Evolutionary conservation across 1,139 yeast genomes (phyloP).

Genomic region (Candida pseudocylindracea): DNA sequence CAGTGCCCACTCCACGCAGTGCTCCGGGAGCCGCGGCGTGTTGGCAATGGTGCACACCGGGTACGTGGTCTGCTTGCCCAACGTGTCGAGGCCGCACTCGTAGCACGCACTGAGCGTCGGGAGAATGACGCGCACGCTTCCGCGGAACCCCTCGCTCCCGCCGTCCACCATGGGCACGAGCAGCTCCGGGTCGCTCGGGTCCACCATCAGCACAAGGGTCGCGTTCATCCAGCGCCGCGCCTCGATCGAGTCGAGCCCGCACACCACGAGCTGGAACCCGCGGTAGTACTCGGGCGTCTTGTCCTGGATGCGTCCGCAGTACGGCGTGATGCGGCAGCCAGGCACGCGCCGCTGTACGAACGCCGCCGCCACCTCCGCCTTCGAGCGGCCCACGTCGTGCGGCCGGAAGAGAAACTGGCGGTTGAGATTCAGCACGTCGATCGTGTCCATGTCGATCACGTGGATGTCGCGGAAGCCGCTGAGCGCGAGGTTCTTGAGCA

Average conservation of each 20-base stretch:
- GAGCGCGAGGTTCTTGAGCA: conserved; percentile 61
- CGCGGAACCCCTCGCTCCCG: conserved; percentile 89
- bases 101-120: conserved; percentile 81
- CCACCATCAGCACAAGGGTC: conserved; percentile 41
- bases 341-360: conserved; percentile 26
- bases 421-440: conserved; percentile 74
- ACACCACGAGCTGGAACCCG: conserved; percentile 52
- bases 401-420: conserved; percentile 70
- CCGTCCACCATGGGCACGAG: conserved; percentile 82
- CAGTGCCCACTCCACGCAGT: conserved; percentile 84
- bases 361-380: conserved; percentile 60
- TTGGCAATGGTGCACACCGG: conserved; percentile 93
- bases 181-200: conserved; percentile 21
- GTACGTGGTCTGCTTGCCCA: conserved; percentile 47
- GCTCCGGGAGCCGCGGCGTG: conserved; percentile 85
- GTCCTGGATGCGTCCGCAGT: conserved; percentile 54
- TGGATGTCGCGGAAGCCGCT: conserved; percentile 57
- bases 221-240: conserved; percentile 89
- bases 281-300: conserved; percentile 39
- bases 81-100: conserved; percentile 72
- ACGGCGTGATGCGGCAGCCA: conserved; percentile 26
- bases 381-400: conserved; percentile 55
- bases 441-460: conserved; percentile 88
- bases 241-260: conserved; percentile 80
- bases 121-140: conserved; percentile 72